Percentiles rank a stretch among this genome's conserved stretches.
phyloP scores from a whole-genome alignment of 164 flowering plant genomes.

The Umbellularia californica region DNA sequence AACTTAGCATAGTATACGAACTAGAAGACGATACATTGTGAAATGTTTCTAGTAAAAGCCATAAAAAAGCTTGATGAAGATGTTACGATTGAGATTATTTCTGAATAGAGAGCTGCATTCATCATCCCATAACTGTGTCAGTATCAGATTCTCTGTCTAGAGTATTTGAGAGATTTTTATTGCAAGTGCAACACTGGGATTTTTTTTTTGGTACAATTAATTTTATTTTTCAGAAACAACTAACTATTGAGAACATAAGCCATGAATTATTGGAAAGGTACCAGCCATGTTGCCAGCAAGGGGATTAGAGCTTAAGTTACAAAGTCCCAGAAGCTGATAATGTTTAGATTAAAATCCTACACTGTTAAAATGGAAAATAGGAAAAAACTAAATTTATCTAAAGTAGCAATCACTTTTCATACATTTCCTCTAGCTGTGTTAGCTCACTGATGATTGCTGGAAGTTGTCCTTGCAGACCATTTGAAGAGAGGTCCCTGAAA shows the following conservation, averaged over 20 bases:
- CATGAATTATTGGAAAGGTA: too few relatives aligned
- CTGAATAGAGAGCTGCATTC: too few relatives aligned
- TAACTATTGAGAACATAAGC: too few relatives aligned
- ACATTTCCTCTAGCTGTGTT: slow-evolving; percentile 42
- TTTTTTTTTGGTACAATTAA: too few relatives aligned
- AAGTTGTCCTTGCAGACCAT: slow-evolving; percentile 36
- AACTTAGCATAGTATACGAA: not conserved
- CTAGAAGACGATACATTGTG: not conserved
- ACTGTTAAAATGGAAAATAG: not conserved
- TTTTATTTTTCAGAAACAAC: too few relatives aligned
- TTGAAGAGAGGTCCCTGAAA: slow-evolving; percentile 54
- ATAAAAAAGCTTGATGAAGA: too few relatives aligned
- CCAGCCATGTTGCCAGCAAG: too few relatives aligned
- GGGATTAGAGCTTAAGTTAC: too few relatives aligned
- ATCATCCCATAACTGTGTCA: too few relatives aligned
- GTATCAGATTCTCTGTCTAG: too few relatives aligned
- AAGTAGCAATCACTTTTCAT: slow-evolving; percentile 17
- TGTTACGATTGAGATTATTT: not conserved
- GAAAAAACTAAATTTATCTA: not conserved
- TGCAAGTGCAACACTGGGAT: too few relatives aligned
- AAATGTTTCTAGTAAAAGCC: not conserved
- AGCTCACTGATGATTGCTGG: slow-evolving; percentile 44
- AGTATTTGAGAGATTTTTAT: too few relatives aligned
- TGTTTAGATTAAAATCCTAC: not conserved
- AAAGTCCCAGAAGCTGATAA: not conserved